These are phyloP conservation scores for Podaxis sp. DNA, from an alignment of 768 basidiomycete genomes.

Conservation along the genomic window DNA sequence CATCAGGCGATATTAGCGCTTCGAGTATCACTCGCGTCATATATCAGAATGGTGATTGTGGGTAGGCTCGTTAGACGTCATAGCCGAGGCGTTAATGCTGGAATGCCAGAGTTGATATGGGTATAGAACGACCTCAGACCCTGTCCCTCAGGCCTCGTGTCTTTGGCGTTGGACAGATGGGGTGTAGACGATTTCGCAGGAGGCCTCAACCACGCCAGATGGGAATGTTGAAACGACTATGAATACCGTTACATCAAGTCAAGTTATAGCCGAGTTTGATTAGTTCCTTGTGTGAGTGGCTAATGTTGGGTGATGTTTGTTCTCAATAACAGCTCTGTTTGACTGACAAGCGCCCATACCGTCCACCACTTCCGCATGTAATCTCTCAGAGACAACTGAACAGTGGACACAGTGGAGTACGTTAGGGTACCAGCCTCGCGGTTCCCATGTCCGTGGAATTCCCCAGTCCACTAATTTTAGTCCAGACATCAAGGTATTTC, in stretches of 20 bases:
- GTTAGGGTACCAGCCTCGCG: not conserved
- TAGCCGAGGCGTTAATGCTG: constrained; percentile 6
- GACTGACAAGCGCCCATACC: not conserved
- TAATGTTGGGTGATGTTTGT: not conserved
- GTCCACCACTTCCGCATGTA: not conserved
- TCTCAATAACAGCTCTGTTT: not conserved
- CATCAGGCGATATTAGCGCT: not conserved
- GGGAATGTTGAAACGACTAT: not conserved
- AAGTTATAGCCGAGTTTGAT: not conserved
- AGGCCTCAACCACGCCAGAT: not conserved
- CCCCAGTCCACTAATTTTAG: not conserved
- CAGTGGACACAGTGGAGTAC: not conserved
- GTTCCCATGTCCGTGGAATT: constrained; percentile 4
- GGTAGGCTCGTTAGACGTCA: constrained; percentile 2
- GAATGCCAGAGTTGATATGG: not conserved
- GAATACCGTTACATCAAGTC: not conserved
- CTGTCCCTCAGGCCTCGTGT: constrained; percentile 1
- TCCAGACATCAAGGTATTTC: not conserved
- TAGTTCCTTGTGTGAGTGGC: not conserved
- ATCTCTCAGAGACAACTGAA: not conserved
- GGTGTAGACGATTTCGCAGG: not conserved
- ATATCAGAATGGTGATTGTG: constrained; percentile 2
- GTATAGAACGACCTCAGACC: not conserved
- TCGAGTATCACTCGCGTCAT: not conserved
- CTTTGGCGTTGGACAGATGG: not conserved